Conservation (phyloP, 768 basidiomycete species). For the Collybia sordida region DNA sequence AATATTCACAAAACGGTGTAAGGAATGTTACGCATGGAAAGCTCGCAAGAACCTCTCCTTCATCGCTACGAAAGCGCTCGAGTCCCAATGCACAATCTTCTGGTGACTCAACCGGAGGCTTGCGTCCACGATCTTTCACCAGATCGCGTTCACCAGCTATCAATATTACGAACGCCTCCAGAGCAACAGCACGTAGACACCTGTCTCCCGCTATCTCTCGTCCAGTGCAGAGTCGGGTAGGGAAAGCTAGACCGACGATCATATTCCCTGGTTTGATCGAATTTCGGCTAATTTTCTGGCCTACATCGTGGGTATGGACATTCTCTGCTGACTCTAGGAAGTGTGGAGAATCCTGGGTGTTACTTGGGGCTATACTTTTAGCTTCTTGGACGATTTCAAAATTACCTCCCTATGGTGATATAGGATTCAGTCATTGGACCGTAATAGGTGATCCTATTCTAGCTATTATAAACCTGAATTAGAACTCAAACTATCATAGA, state of each 20-base stretch:
- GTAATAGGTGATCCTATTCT: slow-evolving; percentile 44
- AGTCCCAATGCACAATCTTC: slow-evolving; percentile 36
- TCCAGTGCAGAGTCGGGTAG: slow-evolving; percentile 36
- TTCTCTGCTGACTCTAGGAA: slow-evolving; percentile 64
- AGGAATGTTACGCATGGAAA: slow-evolving; percentile 20
- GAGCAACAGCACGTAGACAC: slow-evolving; percentile 22
- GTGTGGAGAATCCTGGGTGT: slow-evolving; percentile 61
- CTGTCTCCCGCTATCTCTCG: slow-evolving; percentile 43
- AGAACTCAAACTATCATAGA: slow-evolving; percentile 36
- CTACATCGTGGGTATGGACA: slow-evolving; percentile 36
- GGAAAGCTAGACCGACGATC: slow-evolving; percentile 21
- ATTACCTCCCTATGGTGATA: slow-evolving; percentile 22
- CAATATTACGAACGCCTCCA: slow-evolving; percentile 30
- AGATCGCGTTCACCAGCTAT: slow-evolving; percentile 72
- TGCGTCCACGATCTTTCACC: slow-evolving; percentile 52
- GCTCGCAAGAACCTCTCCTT: slow-evolving; percentile 18
- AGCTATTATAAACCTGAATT: slow-evolving; percentile 4
- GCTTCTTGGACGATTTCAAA: slow-evolving; percentile 50
- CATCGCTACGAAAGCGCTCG: slow-evolving; percentile 25
- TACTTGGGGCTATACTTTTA: slow-evolving; percentile 62
- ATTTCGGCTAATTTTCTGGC: slow-evolving; percentile 43
- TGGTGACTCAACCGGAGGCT: slow-evolving; percentile 36
- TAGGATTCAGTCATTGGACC: slow-evolving; percentile 40
- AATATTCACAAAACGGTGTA: slow-evolving; percentile 28
- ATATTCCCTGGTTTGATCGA: slow-evolving; percentile 51